Evolutionary conservation across 768 basidiomycete species (phyloP).

Genomic region (Tulasnella sp.): DNA sequence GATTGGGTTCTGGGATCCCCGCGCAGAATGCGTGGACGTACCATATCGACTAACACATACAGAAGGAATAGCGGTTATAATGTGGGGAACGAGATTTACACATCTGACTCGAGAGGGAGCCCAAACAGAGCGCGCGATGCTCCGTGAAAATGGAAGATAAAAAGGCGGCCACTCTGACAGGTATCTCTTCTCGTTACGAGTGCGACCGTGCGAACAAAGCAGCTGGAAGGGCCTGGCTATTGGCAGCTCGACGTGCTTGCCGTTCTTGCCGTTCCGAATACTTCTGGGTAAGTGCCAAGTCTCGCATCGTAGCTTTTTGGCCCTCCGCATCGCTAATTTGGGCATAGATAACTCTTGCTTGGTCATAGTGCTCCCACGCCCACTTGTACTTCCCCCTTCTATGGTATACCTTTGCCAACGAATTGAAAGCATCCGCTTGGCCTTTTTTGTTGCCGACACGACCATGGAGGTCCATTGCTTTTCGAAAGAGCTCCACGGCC

Average conservation of each 20-base stretch:
- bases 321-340: background rate
- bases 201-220: too few species aligned
- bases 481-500: background rate
- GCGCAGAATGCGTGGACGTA: too few species aligned
- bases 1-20: too few species aligned
- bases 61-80: too few species aligned
- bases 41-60: too few species aligned
- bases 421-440: background rate
- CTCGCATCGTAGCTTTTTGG: background rate
- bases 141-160: too few species aligned
- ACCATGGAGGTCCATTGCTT: background rate
- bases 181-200: too few species aligned
- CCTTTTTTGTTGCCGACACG: background rate
- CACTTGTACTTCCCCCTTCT: background rate
- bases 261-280: background rate
- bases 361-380: background rate
- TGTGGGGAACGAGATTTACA: too few species aligned
- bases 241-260: background rate
- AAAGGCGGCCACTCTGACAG: too few species aligned
- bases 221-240: background rate
- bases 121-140: too few species aligned
- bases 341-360: background rate
- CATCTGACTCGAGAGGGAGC: too few species aligned
- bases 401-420: background rate
- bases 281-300: background rate